phyloP scores from a whole-genome alignment of 805 yeast genomes.

The Candida caryicola region DNA sequence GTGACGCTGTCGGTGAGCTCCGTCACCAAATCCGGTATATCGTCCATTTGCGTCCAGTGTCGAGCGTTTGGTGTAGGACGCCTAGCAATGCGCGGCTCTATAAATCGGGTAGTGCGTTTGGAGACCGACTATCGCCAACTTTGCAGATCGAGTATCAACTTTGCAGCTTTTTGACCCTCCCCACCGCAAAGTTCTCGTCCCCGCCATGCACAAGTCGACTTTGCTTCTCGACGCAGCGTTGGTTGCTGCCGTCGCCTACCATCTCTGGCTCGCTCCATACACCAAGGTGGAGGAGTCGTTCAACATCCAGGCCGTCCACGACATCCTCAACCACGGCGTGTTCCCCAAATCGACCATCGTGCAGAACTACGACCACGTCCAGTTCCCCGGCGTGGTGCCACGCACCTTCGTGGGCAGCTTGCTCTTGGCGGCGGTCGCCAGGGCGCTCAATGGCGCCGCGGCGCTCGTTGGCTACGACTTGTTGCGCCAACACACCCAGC shows the following conservation, averaged over 20 bases:
- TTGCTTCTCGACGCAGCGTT: conserved; percentile 17
- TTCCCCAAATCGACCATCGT: conserved; percentile 25
- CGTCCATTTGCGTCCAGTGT: conserved; percentile 24
- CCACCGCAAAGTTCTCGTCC: no score
- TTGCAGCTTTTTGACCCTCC: not conserved
- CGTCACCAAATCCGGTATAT: conserved; percentile 35
- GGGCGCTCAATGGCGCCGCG: conserved; percentile 24
- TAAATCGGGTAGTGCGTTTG: no score
- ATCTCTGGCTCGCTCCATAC: conserved; percentile 64
- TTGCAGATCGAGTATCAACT: no score
- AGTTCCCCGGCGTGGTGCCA: conserved; percentile 88
- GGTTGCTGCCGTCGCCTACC: conserved; percentile 45
- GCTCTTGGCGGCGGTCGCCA: conserved; percentile 46
- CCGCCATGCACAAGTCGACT: conserved; percentile 17
- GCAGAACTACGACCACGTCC: conserved; percentile 63
- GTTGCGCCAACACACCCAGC: conserved; percentile 10
- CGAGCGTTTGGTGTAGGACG: no score
- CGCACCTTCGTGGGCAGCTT: conserved; percentile 77
- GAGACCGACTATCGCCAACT: no score
- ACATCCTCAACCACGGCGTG: conserved; percentile 63
- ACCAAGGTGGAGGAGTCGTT: conserved; percentile 95
- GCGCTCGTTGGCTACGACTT: conserved; percentile 20
- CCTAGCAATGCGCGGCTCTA: no score
- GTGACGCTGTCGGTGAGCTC: conserved; percentile 18
- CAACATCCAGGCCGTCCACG: conserved; percentile 86